Evolutionary conservation across 768 basidiomycete genomes (phyloP), one percentile per base, ranked within the genome.

Genomic region (Boletus subcaerulescens): DNA sequence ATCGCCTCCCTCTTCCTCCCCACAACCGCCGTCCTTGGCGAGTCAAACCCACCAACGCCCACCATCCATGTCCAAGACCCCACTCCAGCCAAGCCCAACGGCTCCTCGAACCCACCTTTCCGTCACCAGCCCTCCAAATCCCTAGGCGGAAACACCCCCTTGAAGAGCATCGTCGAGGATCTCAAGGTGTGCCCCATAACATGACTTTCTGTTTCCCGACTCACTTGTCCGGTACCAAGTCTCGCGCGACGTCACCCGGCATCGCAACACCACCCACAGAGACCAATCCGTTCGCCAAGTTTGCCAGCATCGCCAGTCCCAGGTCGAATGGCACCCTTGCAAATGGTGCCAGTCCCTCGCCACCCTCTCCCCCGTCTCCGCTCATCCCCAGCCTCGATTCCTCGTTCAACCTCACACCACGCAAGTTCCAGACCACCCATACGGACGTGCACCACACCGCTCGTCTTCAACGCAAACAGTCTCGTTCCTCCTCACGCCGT

Each of bases 1-100:
- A 85, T 93, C 68, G 91, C 89, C 15, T 86, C 87, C n/a, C 83
- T 92, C 55, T 91, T 93, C 67, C 83, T 92, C 35, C 91, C 91
- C 36, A 82, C 81, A 55, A 88, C 89, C 36, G 82, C 83, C 41
- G 81, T 85, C 43, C 73, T 84, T 40, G 83, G 80, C 66, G 73
- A 74, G 53, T 83, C 83, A 0, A 68, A 72, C 14, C 79, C 80
- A 0, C 63, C 81, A 1, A 83, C 84, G 0, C 82, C 85, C 11
- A 75, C 77, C 32, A 64, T 67, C 22, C 50, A 60, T 57, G 39
- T 60, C 26, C 61, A 56, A n/a, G 55, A 60, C 17, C 59, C 60
- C 9, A 14, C 45, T 17, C 33, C 47, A 52, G 70, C 53, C 3
- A 56, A 33, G 33, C 48, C 48, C 24, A 0, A 18, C 35, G 39